A percentile compares a stretch with the other conserved stretches of the same genome.
phyloP scores from a whole-genome alignment of 345 rosid genomes.

The Hypericum androsaemum region DNA sequence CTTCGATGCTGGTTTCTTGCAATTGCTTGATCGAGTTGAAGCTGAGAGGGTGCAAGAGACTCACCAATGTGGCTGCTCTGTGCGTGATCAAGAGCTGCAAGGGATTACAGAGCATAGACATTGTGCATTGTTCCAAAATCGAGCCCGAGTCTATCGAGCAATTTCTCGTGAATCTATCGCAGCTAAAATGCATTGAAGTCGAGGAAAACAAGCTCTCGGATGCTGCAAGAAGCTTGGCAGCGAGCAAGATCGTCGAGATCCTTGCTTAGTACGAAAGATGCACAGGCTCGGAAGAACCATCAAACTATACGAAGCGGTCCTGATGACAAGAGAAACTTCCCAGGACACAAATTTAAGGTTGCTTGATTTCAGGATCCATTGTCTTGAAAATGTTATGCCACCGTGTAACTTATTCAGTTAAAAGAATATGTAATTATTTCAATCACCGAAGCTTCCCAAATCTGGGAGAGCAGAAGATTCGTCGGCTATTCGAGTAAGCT shows the following conservation, averaged over 20 bases:
- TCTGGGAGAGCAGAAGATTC: too few species aligned
- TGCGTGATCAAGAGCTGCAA: slow-evolving; percentile 45
- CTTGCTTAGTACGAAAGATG: slow-evolving; percentile 7
- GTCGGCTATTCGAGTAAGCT: too few species aligned
- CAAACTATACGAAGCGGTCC: too few species aligned
- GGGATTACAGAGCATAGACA: slow-evolving; percentile 38
- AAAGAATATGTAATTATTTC: too few species aligned
- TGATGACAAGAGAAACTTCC: too few species aligned
- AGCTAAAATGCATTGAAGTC: slow-evolving; percentile 39
- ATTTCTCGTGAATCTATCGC: slow-evolving; percentile 33
- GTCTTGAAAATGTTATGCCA: too few species aligned
- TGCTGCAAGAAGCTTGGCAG: slow-evolving; percentile 30
- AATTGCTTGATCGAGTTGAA: slow-evolving; percentile 38
- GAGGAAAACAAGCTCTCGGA: slow-evolving; percentile 56
- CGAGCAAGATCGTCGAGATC: slow-evolving; percentile 35
- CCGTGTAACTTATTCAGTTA: too few species aligned
- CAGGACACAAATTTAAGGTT: too few species aligned
- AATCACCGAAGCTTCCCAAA: too few species aligned
- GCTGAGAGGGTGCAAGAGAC: slow-evolving; percentile 54
- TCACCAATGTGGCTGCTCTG: slow-evolving; percentile 32
- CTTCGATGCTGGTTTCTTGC: slow-evolving; percentile 67
- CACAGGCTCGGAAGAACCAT: too few species aligned
- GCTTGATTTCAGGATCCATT: too few species aligned
- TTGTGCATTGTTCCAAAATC: slow-evolving; percentile 40
- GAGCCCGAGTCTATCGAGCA: slow-evolving; percentile 38